Conservation (phyloP, 2,329 filamentous ascomycete species). For the Aspergillus pseudoglaucus region DNA sequence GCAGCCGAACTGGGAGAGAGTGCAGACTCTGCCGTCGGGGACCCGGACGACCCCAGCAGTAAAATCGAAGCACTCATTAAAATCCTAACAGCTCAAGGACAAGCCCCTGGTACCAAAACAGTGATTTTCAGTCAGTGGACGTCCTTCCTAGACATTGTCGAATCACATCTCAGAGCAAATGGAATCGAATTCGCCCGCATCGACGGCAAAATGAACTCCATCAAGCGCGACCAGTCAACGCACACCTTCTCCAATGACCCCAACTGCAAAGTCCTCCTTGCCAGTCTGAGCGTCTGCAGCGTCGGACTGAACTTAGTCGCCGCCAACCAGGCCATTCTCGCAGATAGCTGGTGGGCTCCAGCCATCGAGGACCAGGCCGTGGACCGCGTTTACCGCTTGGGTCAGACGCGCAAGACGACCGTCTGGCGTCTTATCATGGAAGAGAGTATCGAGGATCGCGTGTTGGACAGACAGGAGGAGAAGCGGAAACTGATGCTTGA, state of each 20-base stretch:
- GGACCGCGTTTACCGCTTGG: conserved; percentile 78
- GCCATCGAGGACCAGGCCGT: conserved; percentile 89
- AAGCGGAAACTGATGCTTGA: conserved; percentile 72
- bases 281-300: conserved; percentile 72
- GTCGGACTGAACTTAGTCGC: conserved; percentile 82
- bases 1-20: conserved; percentile 50
- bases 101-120: conserved; percentile 62
- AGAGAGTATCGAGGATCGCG: conserved; percentile 70
- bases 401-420: conserved; percentile 70
- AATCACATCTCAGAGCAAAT: conserved; percentile 57
- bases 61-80: conserved; percentile 75
- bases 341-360: conserved; percentile 87
- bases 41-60: conserved; percentile 63
- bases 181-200: conserved; percentile 64
- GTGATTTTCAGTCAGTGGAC: conserved; percentile 81
- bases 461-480: conserved; percentile 68
- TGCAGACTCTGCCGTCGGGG: conserved; percentile 45
- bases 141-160: conserved; percentile 67
- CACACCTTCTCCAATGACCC: conserved; percentile 60
- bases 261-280: conserved; percentile 67
- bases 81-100: conserved; percentile 65
- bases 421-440: conserved; percentile 80
- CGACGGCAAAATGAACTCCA: conserved; percentile 70
- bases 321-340: conserved; percentile 76
- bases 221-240: conserved; percentile 66